Base-by-base conservation (phyloP, 1,284 basidiomycete genomes). In the Cerrena zonata region DNA sequence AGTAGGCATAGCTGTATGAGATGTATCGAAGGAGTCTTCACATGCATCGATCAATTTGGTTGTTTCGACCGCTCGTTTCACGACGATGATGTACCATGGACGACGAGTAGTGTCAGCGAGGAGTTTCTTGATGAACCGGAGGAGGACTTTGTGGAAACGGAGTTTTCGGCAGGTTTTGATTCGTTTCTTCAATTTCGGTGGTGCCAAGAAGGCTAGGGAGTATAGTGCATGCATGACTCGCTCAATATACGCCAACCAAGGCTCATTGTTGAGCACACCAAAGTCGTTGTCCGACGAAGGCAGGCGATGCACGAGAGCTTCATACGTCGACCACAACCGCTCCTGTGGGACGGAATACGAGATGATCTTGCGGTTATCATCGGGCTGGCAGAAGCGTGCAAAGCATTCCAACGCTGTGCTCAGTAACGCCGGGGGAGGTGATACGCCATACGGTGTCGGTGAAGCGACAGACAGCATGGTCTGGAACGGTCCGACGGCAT, bases 41-140 rank as follows among this genome's bases (percentile, higher is more conserved):
- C 76, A 81, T 53, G 89, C 90, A 63, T 93, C 91, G 49, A 98
- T 72, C 43, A 94, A 71, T 61, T 90, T 90, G 69, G 96, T 75
- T 0, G 86, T 82, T 69, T 96, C 92, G 42, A 92, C 77, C 25
- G 89, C 80, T 54, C 94, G 77, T 39, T 89, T 79, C 45, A 85
- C 80, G 45, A 86, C 78, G 36, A 85, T 76, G 47, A 73, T 63
- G 62, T 86, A 91, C 53, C 78, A 69, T 56, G 64, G 61, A 56
- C 82, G 73, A 55, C 75, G 59, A 61, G 85, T 75, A 51, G 65
- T 70, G 4, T 72, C 71, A 47, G 70, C 69, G 30, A 84, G 66
- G 58, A 84, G 76, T 60, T 77, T 78, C 60, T 82, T 81, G 11
- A 86, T 72, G 62, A 89, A 69, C 49, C 86, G 72, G 53, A 86